A percentile compares a stretch with the other conserved stretches of the same genome.
Conservation (phyloP, 768 basidiomycete species). For the Tylopilus sp. region DNA sequence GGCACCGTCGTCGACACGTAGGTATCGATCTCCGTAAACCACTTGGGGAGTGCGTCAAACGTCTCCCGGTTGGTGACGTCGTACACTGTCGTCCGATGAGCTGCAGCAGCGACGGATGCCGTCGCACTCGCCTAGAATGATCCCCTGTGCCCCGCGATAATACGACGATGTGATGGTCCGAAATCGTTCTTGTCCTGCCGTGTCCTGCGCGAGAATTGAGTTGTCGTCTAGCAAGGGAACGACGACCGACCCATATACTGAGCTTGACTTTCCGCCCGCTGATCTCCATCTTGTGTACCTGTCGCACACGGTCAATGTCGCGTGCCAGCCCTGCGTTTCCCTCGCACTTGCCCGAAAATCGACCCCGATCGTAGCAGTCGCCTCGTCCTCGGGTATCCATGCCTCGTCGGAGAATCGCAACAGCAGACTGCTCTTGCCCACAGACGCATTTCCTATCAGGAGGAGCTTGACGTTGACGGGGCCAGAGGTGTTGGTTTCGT, state of each 20-base stretch:
- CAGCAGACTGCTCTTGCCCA: slow-evolving; percentile 89
- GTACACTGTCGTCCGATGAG: slow-evolving; percentile 58
- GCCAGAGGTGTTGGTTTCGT: slow-evolving; percentile 16
- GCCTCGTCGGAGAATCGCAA: slow-evolving; percentile 96
- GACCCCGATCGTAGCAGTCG: slow-evolving; percentile 80
- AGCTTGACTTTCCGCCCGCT: slow-evolving; percentile 85
- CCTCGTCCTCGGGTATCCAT: slow-evolving; percentile 90
- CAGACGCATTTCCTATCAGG: slow-evolving; percentile 83
- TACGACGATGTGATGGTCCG: slow-evolving; percentile 94
- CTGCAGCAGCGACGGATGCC: background rate
- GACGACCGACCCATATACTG: slow-evolving; percentile 83
- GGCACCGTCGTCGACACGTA: slow-evolving; percentile 85
- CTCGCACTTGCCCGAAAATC: slow-evolving; percentile 78
- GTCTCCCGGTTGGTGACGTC: slow-evolving; percentile 92
- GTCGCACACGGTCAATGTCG: slow-evolving; percentile 4
- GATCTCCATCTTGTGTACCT: slow-evolving; percentile 89
- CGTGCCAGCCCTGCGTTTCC: background rate
- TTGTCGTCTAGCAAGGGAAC: background rate
- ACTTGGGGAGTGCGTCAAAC: slow-evolving; percentile 90
- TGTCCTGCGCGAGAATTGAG: slow-evolving; percentile 53
- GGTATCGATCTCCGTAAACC: slow-evolving; percentile 91
- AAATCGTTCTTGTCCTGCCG: slow-evolving; percentile 96
- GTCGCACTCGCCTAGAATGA: slow-evolving; percentile 57
- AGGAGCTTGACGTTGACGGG: slow-evolving; percentile 77
- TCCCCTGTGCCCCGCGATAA: slow-evolving; percentile 85